A percentile compares a stretch with the other conserved stretches of the same genome.
Conservation (phyloP, 768 basidiomycete genomes). For the Russula dissimulans region DNA sequence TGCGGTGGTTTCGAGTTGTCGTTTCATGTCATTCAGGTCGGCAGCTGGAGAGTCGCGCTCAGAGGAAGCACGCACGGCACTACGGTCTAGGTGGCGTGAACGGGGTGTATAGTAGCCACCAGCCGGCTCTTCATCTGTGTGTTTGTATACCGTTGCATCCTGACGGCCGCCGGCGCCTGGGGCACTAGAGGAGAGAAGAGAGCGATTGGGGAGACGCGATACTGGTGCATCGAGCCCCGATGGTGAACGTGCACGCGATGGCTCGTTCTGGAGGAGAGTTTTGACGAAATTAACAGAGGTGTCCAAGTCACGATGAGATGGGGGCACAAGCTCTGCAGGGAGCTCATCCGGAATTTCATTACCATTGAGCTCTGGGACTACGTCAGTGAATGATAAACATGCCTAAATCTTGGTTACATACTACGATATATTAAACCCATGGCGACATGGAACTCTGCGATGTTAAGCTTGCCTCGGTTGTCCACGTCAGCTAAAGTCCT, state of each 20-base stretch:
- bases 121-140: conserved; percentile 49
- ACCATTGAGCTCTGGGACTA: conserved; percentile 69
- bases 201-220: conserved; percentile 59
- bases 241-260: conserved; percentile 56
- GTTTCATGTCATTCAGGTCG: conserved; percentile 82
- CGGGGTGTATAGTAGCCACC: conserved; percentile 71
- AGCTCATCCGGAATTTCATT: conserved; percentile 82
- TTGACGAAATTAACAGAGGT: conserved; percentile 85
- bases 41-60: conserved; percentile 52
- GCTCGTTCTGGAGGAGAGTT: conserved; percentile 79
- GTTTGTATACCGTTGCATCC: conserved; percentile 91
- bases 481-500: conserved; percentile 91
- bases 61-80: conserved; percentile 61
- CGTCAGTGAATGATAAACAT: neutral
- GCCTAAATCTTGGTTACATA: conserved; percentile 34
- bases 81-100: conserved; percentile 78
- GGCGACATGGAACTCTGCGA: conserved; percentile 95
- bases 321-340: conserved; percentile 83
- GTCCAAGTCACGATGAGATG: conserved; percentile 83
- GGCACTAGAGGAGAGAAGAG: conserved; percentile 50
- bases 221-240: conserved; percentile 41
- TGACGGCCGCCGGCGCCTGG: conserved; percentile 51
- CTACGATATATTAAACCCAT: conserved; percentile 97
- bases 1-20: conserved; percentile 69
- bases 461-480: conserved; percentile 90